Evolutionary conservation across 2,329 filamentous ascomycete species (phyloP), one percentile per base, ranked within the genome.

Genomic region (Moelleriella libera): DNA sequence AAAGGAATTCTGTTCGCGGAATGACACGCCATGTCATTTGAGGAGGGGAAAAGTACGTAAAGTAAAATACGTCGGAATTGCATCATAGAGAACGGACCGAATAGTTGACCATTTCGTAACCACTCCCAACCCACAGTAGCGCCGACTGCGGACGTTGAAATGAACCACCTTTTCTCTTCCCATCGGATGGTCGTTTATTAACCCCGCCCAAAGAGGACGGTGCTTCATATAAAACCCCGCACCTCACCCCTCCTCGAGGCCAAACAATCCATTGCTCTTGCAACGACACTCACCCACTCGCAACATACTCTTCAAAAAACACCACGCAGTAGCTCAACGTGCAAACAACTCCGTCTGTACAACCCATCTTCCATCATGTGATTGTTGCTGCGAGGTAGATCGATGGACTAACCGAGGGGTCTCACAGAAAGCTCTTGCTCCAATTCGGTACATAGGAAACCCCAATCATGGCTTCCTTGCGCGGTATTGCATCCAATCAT

Each of bases 401-500:
- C 21, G 21, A 21, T 21, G 21, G 21, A 21, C 21, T 21, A 21
- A 21, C 21, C 2, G 2, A 21, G 21, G 21, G 21, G 21, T 3
- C 21, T 21, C 21, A 21, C 21, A 21, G 21, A 12, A 37, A 37
- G 34, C 34, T 37, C 3, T n/a, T 7, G 10, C 9, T 21, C 14
- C 40, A 11, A 41, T 3, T 41, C 40, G 40, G 40, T 41, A 41
- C 34, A 37, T 37, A 37, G 34, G 12, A 8, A 9, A 9, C 34
- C 21, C 11, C 55, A 54, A 56, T 49, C 57, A 64, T 65, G 63
- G 57, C 57, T 47, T 54, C 61, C 59, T 65, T 63, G 54, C 49
- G 53, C 55, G 56, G 60, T 61, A 58, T 51, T 51, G 46, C 63
- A 56, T 66, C 62, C 63, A 64, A 53, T 55, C 48, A 57, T 63